Conservation (phyloP, 306 rosid species). For the Lathyrus oleraceus region DNA sequence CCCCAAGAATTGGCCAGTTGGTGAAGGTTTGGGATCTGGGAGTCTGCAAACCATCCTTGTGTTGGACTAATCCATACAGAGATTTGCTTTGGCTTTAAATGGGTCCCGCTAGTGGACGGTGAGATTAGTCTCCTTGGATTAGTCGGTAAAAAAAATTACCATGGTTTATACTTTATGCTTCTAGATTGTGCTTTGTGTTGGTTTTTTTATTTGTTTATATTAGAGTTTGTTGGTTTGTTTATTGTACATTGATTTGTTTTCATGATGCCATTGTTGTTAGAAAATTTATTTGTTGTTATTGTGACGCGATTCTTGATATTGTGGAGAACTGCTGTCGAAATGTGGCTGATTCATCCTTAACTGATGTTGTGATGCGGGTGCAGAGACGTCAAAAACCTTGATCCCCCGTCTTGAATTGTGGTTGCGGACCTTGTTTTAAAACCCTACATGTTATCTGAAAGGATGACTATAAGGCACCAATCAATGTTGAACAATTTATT, state of each 20-base stretch:
- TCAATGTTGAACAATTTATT: conserved; percentile 6
- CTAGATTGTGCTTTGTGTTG: not conserved
- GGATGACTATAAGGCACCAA: not conserved
- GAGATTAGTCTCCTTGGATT: no score
- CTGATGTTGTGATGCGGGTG: not conserved
- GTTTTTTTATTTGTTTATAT: not conserved
- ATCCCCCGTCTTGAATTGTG: not conserved
- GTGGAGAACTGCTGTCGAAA: not conserved
- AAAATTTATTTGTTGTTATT: not conserved
- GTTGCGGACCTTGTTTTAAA: not conserved
- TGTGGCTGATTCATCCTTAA: not conserved
- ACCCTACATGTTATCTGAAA: not conserved
- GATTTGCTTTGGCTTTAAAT: no score
- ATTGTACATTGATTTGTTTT: not conserved
- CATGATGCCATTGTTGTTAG: not conserved
- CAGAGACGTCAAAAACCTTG: not conserved
- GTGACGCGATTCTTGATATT: not conserved
- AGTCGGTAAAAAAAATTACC: no score
- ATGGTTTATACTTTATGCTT: no score
- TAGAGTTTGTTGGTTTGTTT: not conserved
- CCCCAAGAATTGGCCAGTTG: not conserved
- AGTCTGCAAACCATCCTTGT: no score
- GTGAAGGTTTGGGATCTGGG: no score
- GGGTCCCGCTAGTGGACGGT: no score
- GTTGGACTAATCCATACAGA: no score